phyloP scores from a whole-genome alignment of 768 basidiomycete species.

The Lentinula raphanica region DNA sequence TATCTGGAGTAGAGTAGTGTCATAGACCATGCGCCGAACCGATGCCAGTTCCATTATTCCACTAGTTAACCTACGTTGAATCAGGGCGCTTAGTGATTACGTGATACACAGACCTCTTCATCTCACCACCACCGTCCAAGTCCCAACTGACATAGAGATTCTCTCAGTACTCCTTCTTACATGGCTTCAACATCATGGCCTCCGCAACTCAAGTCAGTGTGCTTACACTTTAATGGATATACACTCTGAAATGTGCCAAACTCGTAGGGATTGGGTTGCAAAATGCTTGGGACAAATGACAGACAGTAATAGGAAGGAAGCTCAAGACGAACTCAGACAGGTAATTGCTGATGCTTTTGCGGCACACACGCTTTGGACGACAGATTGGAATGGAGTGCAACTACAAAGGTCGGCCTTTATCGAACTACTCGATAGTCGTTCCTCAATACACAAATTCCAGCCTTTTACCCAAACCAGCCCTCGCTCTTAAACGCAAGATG shows the following conservation, averaged over 20 bases:
- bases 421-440: slow-evolving; percentile 8
- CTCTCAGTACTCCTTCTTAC: background rate
- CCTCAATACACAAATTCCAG: slow-evolving; percentile 29
- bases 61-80: too few species aligned
- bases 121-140: background rate
- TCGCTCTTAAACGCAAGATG: slow-evolving; percentile 67
- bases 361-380: slow-evolving; percentile 82
- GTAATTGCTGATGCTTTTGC: slow-evolving; percentile 92
- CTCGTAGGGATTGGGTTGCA: slow-evolving; percentile 86
- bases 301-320: slow-evolving; percentile 78
- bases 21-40: too few species aligned
- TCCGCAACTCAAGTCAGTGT: slow-evolving; percentile 65
- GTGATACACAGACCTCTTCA: background rate
- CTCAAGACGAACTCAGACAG: slow-evolving; percentile 91
- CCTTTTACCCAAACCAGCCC: slow-evolving; percentile 55
- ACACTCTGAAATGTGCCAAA: background rate
- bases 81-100: background rate
- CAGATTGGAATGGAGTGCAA: slow-evolving; percentile 87
- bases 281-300: slow-evolving; percentile 90
- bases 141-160: background rate
- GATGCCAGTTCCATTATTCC: too few species aligned
- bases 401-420: slow-evolving; percentile 63
- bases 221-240: background rate
- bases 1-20: too few species aligned
- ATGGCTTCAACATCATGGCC: slow-evolving; percentile 84